A percentile compares a stretch with the other conserved stretches of the same genome.
These are phyloP conservation scores for Solanum commersonii DNA, from an alignment of 257 asterid species.

Conservation along the genomic window DNA sequence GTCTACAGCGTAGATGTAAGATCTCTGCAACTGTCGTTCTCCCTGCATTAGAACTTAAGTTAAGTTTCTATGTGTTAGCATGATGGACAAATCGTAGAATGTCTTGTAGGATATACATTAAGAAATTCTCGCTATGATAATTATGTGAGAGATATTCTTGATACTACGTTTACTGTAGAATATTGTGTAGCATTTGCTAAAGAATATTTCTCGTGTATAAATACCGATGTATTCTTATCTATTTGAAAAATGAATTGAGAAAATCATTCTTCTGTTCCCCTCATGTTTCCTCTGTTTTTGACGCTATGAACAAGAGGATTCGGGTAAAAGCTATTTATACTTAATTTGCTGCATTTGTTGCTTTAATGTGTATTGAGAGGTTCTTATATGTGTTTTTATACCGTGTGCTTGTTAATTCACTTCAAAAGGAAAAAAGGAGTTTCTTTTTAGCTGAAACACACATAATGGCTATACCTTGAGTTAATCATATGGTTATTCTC, in stretches of 20 bases:
- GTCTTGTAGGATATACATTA: background rate
- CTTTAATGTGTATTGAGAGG: background rate
- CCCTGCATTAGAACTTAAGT: background rate
- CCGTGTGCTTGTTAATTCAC: background rate
- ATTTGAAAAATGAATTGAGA: background rate
- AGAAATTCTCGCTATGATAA: background rate
- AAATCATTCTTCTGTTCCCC: background rate
- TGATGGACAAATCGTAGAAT: background rate
- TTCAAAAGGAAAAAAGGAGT: background rate
- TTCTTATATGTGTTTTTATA: background rate
- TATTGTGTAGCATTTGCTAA: background rate
- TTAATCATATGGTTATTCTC: background rate
- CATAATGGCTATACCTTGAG: background rate
- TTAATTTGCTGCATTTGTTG: background rate
- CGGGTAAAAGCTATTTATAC: background rate
- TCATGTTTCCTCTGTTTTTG: background rate
- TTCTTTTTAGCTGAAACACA: background rate
- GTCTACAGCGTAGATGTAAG: conserved; percentile 90
- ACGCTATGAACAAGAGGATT: background rate
- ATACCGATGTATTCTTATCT: background rate
- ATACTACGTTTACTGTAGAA: background rate
- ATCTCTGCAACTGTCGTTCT: background rate
- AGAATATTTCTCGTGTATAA: background rate
- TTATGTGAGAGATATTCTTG: background rate
- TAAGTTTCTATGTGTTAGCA: background rate